Percentiles rank a stretch among this genome's conserved stretches.
Conservation (phyloP, 2,329 filamentous ascomycete species). For the Aspergillus sp. region DNA sequence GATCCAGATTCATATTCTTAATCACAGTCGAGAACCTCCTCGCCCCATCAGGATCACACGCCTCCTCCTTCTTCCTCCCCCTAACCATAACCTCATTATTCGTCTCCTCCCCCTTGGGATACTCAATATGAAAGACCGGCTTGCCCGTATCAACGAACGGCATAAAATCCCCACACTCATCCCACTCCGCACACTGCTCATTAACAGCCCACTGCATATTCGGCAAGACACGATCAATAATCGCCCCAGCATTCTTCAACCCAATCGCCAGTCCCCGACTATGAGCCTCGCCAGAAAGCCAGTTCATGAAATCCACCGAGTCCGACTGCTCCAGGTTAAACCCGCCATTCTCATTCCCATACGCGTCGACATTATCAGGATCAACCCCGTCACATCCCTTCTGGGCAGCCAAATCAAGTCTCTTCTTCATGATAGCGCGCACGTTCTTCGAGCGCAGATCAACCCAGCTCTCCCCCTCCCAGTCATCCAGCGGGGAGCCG, state of each 20-base stretch:
- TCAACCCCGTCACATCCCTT: conserved; percentile 71
- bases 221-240: conserved; percentile 54
- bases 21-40: conserved; percentile 63
- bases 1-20: conserved; percentile 64
- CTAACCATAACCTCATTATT: conserved; percentile 37
- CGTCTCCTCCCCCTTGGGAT: conserved; percentile 54
- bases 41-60: conserved; percentile 51
- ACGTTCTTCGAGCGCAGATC: conserved; percentile 53
- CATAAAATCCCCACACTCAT: conserved; percentile 60
- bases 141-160: conserved; percentile 61
- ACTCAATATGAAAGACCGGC: conserved; percentile 74
- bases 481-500: conserved; percentile 61
- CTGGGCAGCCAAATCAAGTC: conserved; percentile 59
- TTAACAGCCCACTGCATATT: conserved; percentile 67
- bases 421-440: conserved; percentile 61
- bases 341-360: conserved; percentile 64
- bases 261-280: conserved; percentile 60
- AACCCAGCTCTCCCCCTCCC: conserved; percentile 70
- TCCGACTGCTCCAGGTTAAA: conserved; percentile 53
- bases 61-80: conserved; percentile 32
- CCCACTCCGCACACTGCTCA: conserved; percentile 66
- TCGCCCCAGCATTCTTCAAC: conserved; percentile 66
- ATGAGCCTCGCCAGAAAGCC: conserved; percentile 58
- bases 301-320: conserved; percentile 60
- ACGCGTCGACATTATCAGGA: conserved; percentile 70